phyloP scores from a whole-genome alignment of 1,139 yeast genomes.

The Meyerozyma athensensis region DNA sequence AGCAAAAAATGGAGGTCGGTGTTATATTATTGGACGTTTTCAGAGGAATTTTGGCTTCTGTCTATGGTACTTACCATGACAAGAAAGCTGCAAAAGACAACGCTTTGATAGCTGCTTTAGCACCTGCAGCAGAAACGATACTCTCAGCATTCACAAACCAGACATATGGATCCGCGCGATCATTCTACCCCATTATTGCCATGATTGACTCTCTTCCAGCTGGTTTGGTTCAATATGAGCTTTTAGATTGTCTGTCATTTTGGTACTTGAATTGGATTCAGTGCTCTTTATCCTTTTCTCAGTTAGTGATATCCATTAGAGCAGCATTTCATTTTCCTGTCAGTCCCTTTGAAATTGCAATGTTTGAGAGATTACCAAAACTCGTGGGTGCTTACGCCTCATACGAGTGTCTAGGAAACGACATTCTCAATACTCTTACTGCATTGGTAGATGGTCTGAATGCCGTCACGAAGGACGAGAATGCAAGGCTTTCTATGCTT shows the following conservation, averaged over 20 bases:
- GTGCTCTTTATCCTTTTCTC: constrained; percentile 37
- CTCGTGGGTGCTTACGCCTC: constrained; percentile 59
- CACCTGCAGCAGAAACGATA: constrained; percentile 27
- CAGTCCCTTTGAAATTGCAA: constrained; percentile 58
- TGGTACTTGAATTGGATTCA: constrained; percentile 44
- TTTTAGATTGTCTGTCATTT: constrained; percentile 38
- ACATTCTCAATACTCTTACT: constrained; percentile 55
- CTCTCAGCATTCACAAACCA: neutral
- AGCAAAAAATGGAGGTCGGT: constrained; percentile 64
- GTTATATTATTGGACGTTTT: constrained; percentile 52
- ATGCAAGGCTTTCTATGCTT: constrained; percentile 44
- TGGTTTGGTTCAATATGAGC: constrained; percentile 32
- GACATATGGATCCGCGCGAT: constrained; percentile 39
- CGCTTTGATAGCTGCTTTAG: constrained; percentile 12
- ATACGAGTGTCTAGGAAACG: constrained; percentile 43
- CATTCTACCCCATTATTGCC: constrained; percentile 52
- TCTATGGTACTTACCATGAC: constrained; percentile 43
- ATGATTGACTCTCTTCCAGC: constrained; percentile 46
- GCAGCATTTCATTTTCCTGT: constrained; percentile 44
- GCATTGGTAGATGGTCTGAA: constrained; percentile 53
- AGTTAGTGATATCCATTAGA: constrained; percentile 50
- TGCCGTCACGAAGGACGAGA: constrained; percentile 44
- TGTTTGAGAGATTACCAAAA: constrained; percentile 53
- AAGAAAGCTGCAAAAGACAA: constrained; percentile 19
- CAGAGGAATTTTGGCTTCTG: constrained; percentile 47